Base-by-base conservation (phyloP, 2,329 filamentous ascomycete species). In the Sarocladium strictum region DNA sequence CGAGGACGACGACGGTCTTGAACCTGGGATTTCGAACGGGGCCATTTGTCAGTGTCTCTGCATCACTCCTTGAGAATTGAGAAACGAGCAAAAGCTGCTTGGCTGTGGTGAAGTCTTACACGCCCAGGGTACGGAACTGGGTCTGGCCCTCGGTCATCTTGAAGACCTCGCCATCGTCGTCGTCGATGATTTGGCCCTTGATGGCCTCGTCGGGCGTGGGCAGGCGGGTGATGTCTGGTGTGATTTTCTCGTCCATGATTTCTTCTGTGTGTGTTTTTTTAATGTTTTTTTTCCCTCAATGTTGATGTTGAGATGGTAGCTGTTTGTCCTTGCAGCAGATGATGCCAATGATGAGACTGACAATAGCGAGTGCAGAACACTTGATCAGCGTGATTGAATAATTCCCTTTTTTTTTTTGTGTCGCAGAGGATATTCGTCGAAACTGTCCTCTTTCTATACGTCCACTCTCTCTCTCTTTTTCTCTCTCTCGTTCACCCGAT, bases 51-150 rank as follows among this genome's bases (percentile, higher is more conserved):
- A 38, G 6, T 38, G 12, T 38, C 35, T 9, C 35, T 38, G 5
- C n/a, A n/a, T 38, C 15, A 5, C 35, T 38, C 15, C 35, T 38
- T 38, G 35, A 15, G 5, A 38, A 38, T 19, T 15, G 5, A 7
- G 5, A 6, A n/a, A 32, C 29, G 5, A n/a, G 15, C 35, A 38
- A 38, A 15, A n/a, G 12, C n/a, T 38, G 6, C 6, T 33, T 33
- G 32, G 15, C 15, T n/a, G 27, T 17, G 7, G n/a, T 11, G 17
- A 27, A 29, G 6, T 55, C 58, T 24, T 54, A 58, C 59, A 58
- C 58, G 51, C 59, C 59, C 26, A 61, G 53, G 15, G 59, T 53
- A 37, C 59, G 59, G 29, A 59, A 61, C 10, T 61, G 57, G 24
- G 54, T 53, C 49, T 60, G 54, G 19, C 54, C 35, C 35, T 38